These are phyloP conservation scores for Deinandra increscens DNA, from an alignment of 129 eudicot species.

Conservation along the genomic window DNA sequence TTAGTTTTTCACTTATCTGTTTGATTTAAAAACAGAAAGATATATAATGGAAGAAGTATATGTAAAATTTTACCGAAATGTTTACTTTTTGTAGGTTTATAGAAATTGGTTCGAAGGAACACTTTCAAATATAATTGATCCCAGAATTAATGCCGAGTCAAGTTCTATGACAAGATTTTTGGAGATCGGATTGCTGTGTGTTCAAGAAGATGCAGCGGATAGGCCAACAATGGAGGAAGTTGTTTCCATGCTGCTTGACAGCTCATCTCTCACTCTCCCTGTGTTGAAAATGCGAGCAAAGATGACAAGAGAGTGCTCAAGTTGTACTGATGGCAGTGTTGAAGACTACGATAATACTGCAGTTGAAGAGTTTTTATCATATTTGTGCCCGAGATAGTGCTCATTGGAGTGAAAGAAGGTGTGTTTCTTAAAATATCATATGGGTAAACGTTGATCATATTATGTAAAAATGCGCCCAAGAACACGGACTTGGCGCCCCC, in stretches of 20 bases:
- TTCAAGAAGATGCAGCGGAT: neutral
- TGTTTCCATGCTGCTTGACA: neutral
- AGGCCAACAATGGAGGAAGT: slow-evolving; percentile 20
- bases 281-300: neutral
- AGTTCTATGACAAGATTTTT: slow-evolving; percentile 1
- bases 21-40: neutral
- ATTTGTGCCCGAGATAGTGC: too few relatives aligned
- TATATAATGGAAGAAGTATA: too few relatives aligned
- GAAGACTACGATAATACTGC: too few relatives aligned
- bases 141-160: neutral
- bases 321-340: too few relatives aligned
- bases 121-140: neutral
- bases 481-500: too few relatives aligned
- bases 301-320: too few relatives aligned
- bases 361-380: too few relatives aligned
- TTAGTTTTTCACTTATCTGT: neutral
- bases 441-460: too few relatives aligned
- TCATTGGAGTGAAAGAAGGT: too few relatives aligned
- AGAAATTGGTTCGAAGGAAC: slow-evolving; percentile 6
- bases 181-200: slow-evolving; percentile 11
- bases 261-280: neutral
- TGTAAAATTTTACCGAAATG: neutral
- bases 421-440: too few relatives aligned
- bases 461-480: too few relatives aligned
- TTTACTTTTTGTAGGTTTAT: neutral